These are phyloP conservation scores for Paramecium bursaria DNA, from an alignment of 73 alveolate species.

Conservation along the genomic window DNA sequence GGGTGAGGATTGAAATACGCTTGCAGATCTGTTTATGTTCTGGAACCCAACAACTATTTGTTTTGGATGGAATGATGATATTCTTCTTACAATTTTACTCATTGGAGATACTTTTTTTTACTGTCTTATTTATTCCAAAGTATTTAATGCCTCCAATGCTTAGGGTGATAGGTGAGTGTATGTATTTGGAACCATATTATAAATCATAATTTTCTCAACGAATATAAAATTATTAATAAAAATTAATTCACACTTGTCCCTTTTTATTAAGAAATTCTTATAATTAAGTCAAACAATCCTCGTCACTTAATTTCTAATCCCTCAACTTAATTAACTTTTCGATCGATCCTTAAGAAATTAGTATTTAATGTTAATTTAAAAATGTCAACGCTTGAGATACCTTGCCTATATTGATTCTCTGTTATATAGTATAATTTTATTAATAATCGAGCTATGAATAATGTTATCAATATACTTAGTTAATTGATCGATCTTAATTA, in stretches of 20 bases:
- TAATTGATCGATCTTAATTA: slow-evolving; percentile 38
- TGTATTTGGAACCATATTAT: no score
- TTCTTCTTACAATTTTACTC: slow-evolving; percentile 51
- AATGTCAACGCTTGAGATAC: slow-evolving; percentile 1
- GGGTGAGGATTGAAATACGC: slow-evolving; percentile 29
- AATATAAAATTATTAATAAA: no score
- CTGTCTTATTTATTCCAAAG: slow-evolving; percentile 31
- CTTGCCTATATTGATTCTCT: slow-evolving; percentile 42
- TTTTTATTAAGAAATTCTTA: no score
- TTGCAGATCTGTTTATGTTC: slow-evolving; percentile 5
- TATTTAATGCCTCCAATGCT: slow-evolving; percentile 49
- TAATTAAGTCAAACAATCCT: no score
- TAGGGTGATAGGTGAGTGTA: slow-evolving; percentile 45
- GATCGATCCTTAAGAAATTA: slow-evolving; percentile 2
- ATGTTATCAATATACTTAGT: no score
- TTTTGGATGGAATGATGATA: slow-evolving; percentile 24
- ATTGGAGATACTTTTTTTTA: not conserved
- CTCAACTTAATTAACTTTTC: not conserved
- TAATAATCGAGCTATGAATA: not conserved
- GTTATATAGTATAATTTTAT: slow-evolving; percentile 16
- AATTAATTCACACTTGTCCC: no score
- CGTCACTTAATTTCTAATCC: no score
- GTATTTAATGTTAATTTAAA: slow-evolving; percentile 1
- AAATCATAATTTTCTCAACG: no score
- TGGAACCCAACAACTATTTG: not conserved